A percentile compares a stretch with the other conserved stretches of the same genome.
These are phyloP conservation scores for Aspergillus olivimuriae DNA, from an alignment of 495 filamentous ascomycete species.

Conservation along the genomic window DNA sequence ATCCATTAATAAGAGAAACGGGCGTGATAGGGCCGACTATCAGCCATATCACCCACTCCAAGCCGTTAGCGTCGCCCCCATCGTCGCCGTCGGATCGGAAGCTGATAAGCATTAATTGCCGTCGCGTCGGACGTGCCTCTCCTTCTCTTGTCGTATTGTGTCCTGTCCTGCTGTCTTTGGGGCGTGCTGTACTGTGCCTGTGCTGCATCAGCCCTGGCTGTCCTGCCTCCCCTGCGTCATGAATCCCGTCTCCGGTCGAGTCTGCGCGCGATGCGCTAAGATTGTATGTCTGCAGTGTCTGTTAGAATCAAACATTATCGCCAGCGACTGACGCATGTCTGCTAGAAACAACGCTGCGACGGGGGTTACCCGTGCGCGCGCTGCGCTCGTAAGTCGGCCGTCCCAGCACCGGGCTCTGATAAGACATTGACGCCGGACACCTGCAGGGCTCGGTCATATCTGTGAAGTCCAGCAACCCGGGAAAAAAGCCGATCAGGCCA, in stretches of 20 bases:
- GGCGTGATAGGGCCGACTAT: background rate
- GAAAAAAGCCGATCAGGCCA: background rate
- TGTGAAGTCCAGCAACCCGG: slow-evolving; percentile 19
- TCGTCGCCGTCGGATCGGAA: slow-evolving; percentile 7
- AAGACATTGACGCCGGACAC: background rate
- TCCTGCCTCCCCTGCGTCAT: slow-evolving; percentile 3
- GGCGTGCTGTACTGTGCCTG: too few species aligned
- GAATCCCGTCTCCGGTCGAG: slow-evolving; percentile 12
- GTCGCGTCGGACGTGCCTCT: slow-evolving; percentile 2
- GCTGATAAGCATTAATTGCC: slow-evolving; percentile 3
- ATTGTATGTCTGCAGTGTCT: slow-evolving; percentile 11
- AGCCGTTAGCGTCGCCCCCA: background rate
- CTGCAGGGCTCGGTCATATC: slow-evolving; percentile 23
- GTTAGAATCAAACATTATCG: background rate
- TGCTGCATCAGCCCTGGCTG: too few species aligned
- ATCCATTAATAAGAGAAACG: slow-evolving; percentile 10
- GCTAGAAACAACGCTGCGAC: slow-evolving; percentile 29
- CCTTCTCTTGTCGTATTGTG: background rate
- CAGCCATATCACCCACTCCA: background rate
- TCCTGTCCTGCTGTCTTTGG: background rate
- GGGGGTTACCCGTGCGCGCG: slow-evolving; percentile 19
- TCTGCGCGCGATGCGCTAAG: slow-evolving; percentile 25
- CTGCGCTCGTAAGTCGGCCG: slow-evolving; percentile 17
- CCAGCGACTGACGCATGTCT: slow-evolving; percentile 1
- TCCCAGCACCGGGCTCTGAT: background rate